Evolutionary conservation across 139 green algal genomes (phyloP), one percentile per base, ranked within the genome.

Genomic region (Picochlorum sp.): DNA sequence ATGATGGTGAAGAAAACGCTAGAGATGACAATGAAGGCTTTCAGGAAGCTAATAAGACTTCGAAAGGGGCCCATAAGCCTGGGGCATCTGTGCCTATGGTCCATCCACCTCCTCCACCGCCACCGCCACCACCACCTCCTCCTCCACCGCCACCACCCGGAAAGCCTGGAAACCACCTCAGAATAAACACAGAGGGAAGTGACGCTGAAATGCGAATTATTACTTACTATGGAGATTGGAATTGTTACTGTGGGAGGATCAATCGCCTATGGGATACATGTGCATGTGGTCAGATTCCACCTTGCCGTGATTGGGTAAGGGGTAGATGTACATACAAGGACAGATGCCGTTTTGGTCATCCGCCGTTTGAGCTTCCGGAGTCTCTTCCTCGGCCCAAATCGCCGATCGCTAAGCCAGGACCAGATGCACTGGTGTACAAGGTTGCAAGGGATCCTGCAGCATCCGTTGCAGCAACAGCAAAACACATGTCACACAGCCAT

Each of bases 251-350:
- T 40, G 55, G 55, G 14, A 44, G 20, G 7, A 32, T 41, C 26
- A 76, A 71, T 57, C 37, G 56, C 16, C 66, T 78, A 24, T 78
- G 71, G 71, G 71, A 78, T 35, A 71, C 60, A 28, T 78, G 71
- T 50, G 25, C 16, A 14, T 78, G 71, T 65, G 67, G 67, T 14
- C 67, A 69, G 55, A 69, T 70, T 12, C 54, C 59, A 3, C 65
- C 70, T 43, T 55, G 59, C 49, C 57, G 71, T 25, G 71, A 78
- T 44, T 78, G 71, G 71, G 71, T 78, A 40, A 61, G 66, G 7
- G 71, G 71, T 4, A 60, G 71, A n/a, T 78, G 71, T 60, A 61
- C 61, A 10, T 78, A 78, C 43, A 61, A 53, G 29, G 47, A 66
- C 24, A 30, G 59, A 45, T 69, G 65, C 53, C 56, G 66, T 16